phyloP scores from a whole-genome alignment of 1,139 yeast genomes.

The Debaryomycetaceae sp. region DNA sequence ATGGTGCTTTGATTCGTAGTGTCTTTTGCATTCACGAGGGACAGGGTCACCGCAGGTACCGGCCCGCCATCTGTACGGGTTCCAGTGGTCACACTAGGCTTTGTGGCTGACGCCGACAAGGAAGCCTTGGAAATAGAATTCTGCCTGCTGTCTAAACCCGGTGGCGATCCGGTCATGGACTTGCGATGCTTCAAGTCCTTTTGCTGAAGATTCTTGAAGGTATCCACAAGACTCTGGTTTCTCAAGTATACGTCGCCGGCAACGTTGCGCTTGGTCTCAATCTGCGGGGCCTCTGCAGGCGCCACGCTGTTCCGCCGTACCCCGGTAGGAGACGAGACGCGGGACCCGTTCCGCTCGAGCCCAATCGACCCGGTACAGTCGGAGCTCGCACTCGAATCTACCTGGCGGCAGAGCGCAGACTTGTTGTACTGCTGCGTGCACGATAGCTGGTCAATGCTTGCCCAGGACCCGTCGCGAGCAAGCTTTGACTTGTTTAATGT shows the following conservation, averaged over 20 bases:
- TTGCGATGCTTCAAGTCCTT: conserved; percentile 34
- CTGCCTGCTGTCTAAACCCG: conserved; percentile 1
- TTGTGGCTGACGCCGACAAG: not conserved
- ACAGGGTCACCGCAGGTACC: conserved; percentile 11
- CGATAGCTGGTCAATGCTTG: conserved; percentile 2
- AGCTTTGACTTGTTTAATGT: no score
- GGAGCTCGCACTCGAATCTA: not conserved
- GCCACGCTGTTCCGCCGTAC: conserved; percentile 29
- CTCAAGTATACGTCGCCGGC: conserved; percentile 45
- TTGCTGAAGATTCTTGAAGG: conserved; percentile 39
- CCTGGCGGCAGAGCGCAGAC: no score
- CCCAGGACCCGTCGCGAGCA: no score
- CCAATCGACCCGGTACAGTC: conserved; percentile 12
- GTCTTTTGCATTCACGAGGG: not conserved
- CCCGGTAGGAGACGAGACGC: conserved; percentile 12
- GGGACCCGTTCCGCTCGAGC: conserved; percentile 14
- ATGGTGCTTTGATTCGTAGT: conserved; percentile 2
- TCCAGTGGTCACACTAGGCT: not conserved
- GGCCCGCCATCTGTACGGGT: conserved; percentile 6
- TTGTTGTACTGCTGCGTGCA: conserved; percentile 2
- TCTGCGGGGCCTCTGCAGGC: conserved; percentile 32
- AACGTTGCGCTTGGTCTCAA: conserved; percentile 41
- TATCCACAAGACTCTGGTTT: conserved; percentile 38
- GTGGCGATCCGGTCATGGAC: conserved; percentile 2
- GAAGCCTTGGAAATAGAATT: not conserved